phyloP scores from a whole-genome alignment of 2,329 filamentous ascomycete species.

The Monosporascus sp. region DNA sequence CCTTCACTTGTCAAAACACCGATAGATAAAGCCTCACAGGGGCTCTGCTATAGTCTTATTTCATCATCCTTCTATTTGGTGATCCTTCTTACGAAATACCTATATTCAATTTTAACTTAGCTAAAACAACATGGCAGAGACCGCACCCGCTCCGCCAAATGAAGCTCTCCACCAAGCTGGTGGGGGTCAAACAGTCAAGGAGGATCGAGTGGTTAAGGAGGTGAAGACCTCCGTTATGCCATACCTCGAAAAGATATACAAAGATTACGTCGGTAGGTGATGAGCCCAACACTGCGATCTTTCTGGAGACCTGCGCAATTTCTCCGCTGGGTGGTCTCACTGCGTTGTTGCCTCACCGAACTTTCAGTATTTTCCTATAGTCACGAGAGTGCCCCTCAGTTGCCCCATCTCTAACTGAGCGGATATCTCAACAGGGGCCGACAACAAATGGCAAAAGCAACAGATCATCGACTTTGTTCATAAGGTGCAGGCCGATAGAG shows the following conservation, averaged over 20 bases:
- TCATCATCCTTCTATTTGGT: not conserved
- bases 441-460: conserved; percentile 40
- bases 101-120: not conserved
- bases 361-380: no score
- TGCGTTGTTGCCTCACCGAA: no score
- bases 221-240: conserved; percentile 36
- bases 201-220: conserved; percentile 34
- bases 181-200: conserved; percentile 39
- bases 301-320: no score
- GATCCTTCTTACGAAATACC: not conserved
- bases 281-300: not conserved
- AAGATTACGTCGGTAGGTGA: conserved; percentile 32
- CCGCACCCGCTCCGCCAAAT: conserved; percentile 14
- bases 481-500: conserved; percentile 39
- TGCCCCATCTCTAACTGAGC: conserved; percentile 38
- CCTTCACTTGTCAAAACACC: not conserved
- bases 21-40: not conserved
- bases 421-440: conserved; percentile 36
- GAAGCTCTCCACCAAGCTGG: conserved; percentile 40
- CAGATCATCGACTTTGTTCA: conserved; percentile 42
- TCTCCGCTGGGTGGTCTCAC: no score
- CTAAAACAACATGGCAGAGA: conserved; percentile 1
- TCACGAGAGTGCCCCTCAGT: conserved; percentile 10
- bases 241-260: conserved; percentile 44
- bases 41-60: not conserved